Conservation (phyloP, 208 protist species). For the Leishmania amazonensis region DNA sequence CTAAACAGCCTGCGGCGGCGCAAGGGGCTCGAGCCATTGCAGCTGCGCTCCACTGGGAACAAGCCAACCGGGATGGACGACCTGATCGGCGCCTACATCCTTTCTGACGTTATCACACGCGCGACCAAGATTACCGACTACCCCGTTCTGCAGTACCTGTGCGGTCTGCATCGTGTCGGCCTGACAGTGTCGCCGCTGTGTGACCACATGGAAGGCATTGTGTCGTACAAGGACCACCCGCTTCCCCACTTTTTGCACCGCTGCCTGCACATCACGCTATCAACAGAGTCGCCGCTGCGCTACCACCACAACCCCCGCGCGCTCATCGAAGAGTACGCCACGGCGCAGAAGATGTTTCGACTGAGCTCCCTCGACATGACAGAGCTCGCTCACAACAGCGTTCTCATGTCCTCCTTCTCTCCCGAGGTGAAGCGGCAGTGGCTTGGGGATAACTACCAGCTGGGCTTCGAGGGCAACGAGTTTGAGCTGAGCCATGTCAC, state of each 20-base stretch:
- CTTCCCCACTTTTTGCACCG: conserved; percentile 94
- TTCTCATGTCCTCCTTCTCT: conserved; percentile 87
- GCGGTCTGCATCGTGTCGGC: conserved; percentile 96
- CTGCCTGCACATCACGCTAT: conserved; percentile 96
- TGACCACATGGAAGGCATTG: conserved; percentile 97
- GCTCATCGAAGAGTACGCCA: conserved; percentile 91
- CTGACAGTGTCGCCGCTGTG: conserved; percentile 96
- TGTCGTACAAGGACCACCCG: conserved; percentile 93
- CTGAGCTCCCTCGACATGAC: conserved; percentile 87
- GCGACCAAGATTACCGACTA: conserved; percentile 94
- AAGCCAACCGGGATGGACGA: conserved; percentile 89
- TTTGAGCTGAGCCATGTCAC: conserved; percentile 86
- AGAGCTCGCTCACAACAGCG: conserved; percentile 89
- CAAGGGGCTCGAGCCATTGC: conserved; percentile 77
- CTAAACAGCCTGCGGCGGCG: conserved; percentile 94
- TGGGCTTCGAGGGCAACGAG: conserved; percentile 66
- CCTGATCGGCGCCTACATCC: conserved; percentile 94
- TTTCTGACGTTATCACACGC: conserved; percentile 95
- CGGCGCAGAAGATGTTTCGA: conserved; percentile 85
- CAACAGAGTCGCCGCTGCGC: conserved; percentile 96
- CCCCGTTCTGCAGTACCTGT: conserved; percentile 98
- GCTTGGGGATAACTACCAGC: conserved; percentile 76
- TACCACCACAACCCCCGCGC: conserved; percentile 85
- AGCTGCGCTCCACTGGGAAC: conserved; percentile 93
- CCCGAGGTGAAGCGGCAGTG: conserved; percentile 72